Evolutionary conservation across 2,329 filamentous ascomycete species (phyloP), one percentile per base, ranked within the genome.

Genomic region (Hysterium pulicare): DNA sequence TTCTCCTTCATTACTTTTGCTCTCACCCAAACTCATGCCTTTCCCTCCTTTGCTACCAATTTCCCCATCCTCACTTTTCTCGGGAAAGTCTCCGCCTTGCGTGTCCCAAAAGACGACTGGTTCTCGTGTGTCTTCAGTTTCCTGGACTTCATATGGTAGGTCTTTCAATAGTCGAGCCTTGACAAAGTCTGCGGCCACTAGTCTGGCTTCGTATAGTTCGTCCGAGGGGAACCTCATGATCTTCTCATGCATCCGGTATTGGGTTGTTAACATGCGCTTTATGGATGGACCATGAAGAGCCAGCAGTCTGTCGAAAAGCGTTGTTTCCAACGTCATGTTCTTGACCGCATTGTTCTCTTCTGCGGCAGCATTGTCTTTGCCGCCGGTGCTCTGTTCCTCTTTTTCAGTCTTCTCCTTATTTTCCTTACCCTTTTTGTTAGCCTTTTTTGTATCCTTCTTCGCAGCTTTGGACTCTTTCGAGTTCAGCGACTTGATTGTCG

Each of bases 171-270:
- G 70, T 13, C 90, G 81, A 4, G 70, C 71, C 62, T 84, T 86
- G 48, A 97, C 93, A 0, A 75, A 73, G 4, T 91, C 87, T 1
- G 86, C 90, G 0, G 93, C 91, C 2, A 90, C 71, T 1, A 98
- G 78, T 56, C 84, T 84, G 2, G 79, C 81, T 47, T 88, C 87
- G 69, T 98, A 98, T 9, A 97, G 75, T 61, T 91, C 84, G 48
- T 87, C 79, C 0, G 91, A 96, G 0, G 93, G 91, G 58, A 96
- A 98, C 5, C 82, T 78, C 90, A 97, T 97, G 57, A 98, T 97
- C 41, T 76, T 82, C 59, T 95, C 86, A 62, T 98, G 90, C 93
- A 98, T 98, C 28, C 93, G 89, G 66, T 98, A 98, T 70, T 98
- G 93, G 4, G 86, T 95, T 3, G 89, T 97, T 19, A 98, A 79